Conservation (phyloP, 75 land plant species). For the Cupressus sempervirens region DNA sequence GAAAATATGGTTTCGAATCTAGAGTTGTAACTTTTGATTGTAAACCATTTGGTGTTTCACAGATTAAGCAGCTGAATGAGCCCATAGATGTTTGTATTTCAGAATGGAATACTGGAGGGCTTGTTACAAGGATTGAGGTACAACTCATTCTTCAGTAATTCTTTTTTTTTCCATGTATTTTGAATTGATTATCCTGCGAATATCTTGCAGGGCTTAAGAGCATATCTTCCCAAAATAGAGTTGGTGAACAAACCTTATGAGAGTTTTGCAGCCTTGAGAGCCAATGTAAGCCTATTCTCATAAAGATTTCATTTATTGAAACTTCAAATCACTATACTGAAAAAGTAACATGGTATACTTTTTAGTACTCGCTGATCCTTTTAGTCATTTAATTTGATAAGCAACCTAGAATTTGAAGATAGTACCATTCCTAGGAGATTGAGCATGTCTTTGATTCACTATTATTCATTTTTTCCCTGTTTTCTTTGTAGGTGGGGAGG, state of each 20-base stretch:
- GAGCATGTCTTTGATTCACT: neutral
- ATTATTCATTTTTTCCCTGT: neutral
- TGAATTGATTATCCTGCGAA: constrained; percentile 5
- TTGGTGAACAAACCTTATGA: constrained; percentile 46
- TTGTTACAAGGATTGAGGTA: constrained; percentile 83
- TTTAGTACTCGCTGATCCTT: neutral
- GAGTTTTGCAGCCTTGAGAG: constrained; percentile 47
- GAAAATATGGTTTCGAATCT: neutral
- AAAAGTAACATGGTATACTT: neutral
- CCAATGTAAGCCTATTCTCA: constrained; percentile 40
- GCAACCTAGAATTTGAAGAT: neutral
- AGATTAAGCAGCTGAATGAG: constrained; percentile 70
- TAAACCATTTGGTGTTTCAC: constrained; percentile 8
- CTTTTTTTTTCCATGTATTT: neutral
- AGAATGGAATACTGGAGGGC: constrained; percentile 78
- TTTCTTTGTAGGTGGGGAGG: constrained; percentile 59
- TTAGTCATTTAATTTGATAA: neutral
- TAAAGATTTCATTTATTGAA: constrained; percentile 4
- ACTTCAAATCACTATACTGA: too few species aligned
- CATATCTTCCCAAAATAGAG: constrained; percentile 73
- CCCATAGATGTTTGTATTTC: constrained; percentile 60
- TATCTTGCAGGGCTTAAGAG: constrained; percentile 70
- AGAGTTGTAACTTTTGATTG: neutral
- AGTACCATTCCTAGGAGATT: neutral
- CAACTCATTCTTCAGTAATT: neutral